These are phyloP conservation scores for Neltuma alba DNA, from an alignment of 306 rosid genomes.

Conservation along the genomic window DNA sequence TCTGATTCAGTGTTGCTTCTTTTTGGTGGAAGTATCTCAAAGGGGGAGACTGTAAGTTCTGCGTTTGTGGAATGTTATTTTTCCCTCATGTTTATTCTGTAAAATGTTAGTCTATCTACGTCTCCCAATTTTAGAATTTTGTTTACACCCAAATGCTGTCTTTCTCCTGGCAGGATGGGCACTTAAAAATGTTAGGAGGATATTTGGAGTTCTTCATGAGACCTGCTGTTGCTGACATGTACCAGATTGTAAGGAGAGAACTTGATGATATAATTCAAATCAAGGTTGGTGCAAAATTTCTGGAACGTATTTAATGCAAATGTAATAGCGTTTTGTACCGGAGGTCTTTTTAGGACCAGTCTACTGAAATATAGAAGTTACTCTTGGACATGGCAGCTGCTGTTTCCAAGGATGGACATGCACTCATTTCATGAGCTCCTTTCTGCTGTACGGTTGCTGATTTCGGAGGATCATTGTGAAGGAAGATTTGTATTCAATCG, in stretches of 20 bases:
- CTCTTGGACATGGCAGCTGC: slow-evolving; percentile 57
- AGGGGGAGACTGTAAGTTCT: slow-evolving; percentile 71
- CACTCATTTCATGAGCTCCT: slow-evolving; percentile 68
- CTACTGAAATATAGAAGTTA: not conserved
- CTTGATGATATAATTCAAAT: slow-evolving; percentile 79
- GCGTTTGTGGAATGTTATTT: not conserved
- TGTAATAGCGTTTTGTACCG: slow-evolving; percentile 25
- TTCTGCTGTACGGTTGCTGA: slow-evolving; percentile 74
- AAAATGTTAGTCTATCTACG: slow-evolving; percentile 6
- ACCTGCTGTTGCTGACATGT: slow-evolving; percentile 75
- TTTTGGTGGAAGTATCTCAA: slow-evolving; percentile 82
- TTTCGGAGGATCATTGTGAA: slow-evolving; percentile 61
- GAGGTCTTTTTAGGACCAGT: slow-evolving; percentile 8
- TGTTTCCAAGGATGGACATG: slow-evolving; percentile 70
- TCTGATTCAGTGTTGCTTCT: slow-evolving; percentile 85
- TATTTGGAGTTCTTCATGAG: slow-evolving; percentile 91
- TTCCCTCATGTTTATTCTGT: slow-evolving; percentile 4
- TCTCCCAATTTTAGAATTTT: slow-evolving; percentile 18
- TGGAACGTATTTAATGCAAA: slow-evolving; percentile 6
- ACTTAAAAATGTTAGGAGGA: slow-evolving; percentile 92
- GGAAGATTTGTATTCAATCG: slow-evolving; percentile 79
- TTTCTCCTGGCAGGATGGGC: slow-evolving; percentile 71
- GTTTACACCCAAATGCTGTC: slow-evolving; percentile 16
- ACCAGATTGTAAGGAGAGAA: slow-evolving; percentile 65
- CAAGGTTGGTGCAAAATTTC: slow-evolving; percentile 59